phyloP scores from a whole-genome alignment of 805 yeast species.

The Teunomyces kruisii region DNA sequence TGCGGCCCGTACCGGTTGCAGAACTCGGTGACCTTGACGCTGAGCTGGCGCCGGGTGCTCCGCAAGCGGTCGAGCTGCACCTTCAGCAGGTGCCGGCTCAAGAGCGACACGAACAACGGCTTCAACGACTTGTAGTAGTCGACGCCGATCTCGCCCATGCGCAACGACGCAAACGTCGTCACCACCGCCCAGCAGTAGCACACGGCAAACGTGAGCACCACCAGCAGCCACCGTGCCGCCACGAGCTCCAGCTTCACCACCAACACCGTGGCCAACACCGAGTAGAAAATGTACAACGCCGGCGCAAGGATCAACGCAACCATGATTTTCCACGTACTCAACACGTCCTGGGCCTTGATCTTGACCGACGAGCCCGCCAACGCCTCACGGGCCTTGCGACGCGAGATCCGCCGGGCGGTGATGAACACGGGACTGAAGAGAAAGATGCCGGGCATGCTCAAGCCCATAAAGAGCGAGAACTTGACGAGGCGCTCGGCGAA shows the following conservation, averaged over 20 bases:
- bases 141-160: slow-evolving; percentile 43
- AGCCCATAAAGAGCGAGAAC: slow-evolving; percentile 28
- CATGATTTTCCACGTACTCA: slow-evolving; percentile 44
- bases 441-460: slow-evolving; percentile 38
- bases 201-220: slow-evolving; percentile 21
- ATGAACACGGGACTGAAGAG: slow-evolving; percentile 43
- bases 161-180: slow-evolving; percentile 41
- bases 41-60: slow-evolving; percentile 24
- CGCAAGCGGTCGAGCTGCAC: slow-evolving; percentile 35
- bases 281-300: slow-evolving; percentile 37
- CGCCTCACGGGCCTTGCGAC: slow-evolving; percentile 37
- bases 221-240: slow-evolving; percentile 12
- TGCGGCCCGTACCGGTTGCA: slow-evolving; percentile 39
- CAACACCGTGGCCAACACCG: slow-evolving; percentile 30
- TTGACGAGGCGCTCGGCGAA: slow-evolving; percentile 27
- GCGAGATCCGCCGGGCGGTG: slow-evolving; percentile 32
- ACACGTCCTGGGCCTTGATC: slow-evolving; percentile 41
- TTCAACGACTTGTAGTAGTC: slow-evolving; percentile 41
- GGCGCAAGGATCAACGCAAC: slow-evolving; percentile 45
- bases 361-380: slow-evolving; percentile 39
- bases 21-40: slow-evolving; percentile 30
- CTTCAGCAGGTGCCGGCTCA: slow-evolving; percentile 27
- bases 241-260: slow-evolving; percentile 15
- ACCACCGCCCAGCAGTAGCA: slow-evolving; percentile 38
- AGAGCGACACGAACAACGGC: slow-evolving; percentile 35